phyloP scores from a whole-genome alignment of 2,329 filamentous ascomycete species.

The Aspergillus sp. region DNA sequence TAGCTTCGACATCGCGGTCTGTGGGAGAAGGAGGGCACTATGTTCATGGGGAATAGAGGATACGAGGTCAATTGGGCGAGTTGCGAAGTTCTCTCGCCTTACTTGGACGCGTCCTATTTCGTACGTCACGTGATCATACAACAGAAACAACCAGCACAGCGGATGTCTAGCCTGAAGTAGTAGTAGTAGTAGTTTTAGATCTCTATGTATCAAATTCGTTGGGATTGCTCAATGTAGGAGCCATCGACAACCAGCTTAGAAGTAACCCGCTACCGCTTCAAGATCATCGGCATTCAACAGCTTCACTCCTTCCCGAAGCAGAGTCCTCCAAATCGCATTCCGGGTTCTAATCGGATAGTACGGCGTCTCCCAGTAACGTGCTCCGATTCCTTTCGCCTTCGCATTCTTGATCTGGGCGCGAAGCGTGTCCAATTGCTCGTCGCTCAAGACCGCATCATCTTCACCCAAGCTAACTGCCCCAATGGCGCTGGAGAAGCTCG shows the following conservation, averaged over 20 bases:
- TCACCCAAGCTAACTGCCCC: conserved; percentile 35
- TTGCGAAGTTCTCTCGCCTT: neutral
- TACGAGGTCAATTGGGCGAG: neutral
- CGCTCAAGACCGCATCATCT: conserved; percentile 31
- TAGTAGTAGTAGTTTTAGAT: too few species aligned
- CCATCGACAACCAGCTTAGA: conserved; percentile 16
- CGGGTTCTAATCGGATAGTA: conserved; percentile 58
- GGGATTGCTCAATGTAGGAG: neutral
- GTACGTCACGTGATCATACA: neutral
- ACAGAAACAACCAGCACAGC: too few species aligned
- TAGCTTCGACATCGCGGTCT: conserved; percentile 26
- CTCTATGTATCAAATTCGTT: too few species aligned
- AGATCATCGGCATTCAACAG: conserved; percentile 66
- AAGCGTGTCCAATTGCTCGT: conserved; percentile 50
- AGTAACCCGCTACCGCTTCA: conserved; percentile 46
- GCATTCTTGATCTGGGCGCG: conserved; percentile 54
- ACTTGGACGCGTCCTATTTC: neutral
- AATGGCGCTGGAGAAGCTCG: conserved; percentile 48
- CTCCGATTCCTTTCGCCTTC: conserved; percentile 56
- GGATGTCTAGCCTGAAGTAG: too few species aligned
- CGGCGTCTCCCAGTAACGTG: conserved; percentile 64
- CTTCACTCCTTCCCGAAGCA: conserved; percentile 59
- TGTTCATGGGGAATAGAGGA: conserved; percentile 1
- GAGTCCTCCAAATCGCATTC: conserved; percentile 57
- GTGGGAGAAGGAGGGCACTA: neutral